Evolutionary conservation across 2,329 filamentous ascomycete genomes (phyloP).

Genomic region (Salinomyces thailandicus): DNA sequence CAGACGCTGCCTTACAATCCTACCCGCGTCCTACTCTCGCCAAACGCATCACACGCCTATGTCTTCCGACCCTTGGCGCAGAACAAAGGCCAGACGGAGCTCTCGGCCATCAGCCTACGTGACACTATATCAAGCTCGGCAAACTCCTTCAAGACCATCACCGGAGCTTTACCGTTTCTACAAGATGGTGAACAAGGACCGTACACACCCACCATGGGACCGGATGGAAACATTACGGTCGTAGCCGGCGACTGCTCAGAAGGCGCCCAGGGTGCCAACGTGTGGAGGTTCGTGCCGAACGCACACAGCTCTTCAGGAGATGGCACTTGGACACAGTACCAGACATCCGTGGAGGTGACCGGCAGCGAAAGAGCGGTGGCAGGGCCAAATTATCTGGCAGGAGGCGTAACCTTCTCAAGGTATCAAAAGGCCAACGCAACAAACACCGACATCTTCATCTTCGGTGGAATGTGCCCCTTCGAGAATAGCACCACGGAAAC

Average conservation of each 20-base stretch:
- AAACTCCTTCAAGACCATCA: conserved; percentile 38
- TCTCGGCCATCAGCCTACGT: conserved; percentile 59
- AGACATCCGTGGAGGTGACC: conserved; percentile 25
- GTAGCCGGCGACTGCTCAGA: conserved; percentile 62
- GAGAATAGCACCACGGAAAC: conserved; percentile 32
- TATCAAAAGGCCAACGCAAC: conserved; percentile 45
- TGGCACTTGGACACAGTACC: conserved; percentile 43
- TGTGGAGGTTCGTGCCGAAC: conserved; percentile 59
- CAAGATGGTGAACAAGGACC: conserved; percentile 40
- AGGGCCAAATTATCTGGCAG: conserved; percentile 48
- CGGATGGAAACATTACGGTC: conserved; percentile 58
- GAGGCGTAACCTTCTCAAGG: conserved; percentile 58
- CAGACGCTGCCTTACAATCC: conserved; percentile 61
- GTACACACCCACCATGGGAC: conserved; percentile 57
- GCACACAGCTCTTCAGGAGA: conserved; percentile 28
- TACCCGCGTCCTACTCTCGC: conserved; percentile 55
- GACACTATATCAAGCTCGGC: conserved; percentile 42
- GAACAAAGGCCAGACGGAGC: conserved; percentile 38
- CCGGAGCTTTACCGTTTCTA: conserved; percentile 54
- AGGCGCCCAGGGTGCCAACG: conserved; percentile 37
- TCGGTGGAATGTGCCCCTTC: conserved; percentile 80
- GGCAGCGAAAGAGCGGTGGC: conserved; percentile 26
- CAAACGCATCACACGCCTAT: conserved; percentile 50
- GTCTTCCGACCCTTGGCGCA: conserved; percentile 51
- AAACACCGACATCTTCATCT: conserved; percentile 56